Evolutionary conservation across 495 filamentous ascomycete species (phyloP), one percentile per base, ranked within the genome.

Genomic region (Letharia lupina): DNA sequence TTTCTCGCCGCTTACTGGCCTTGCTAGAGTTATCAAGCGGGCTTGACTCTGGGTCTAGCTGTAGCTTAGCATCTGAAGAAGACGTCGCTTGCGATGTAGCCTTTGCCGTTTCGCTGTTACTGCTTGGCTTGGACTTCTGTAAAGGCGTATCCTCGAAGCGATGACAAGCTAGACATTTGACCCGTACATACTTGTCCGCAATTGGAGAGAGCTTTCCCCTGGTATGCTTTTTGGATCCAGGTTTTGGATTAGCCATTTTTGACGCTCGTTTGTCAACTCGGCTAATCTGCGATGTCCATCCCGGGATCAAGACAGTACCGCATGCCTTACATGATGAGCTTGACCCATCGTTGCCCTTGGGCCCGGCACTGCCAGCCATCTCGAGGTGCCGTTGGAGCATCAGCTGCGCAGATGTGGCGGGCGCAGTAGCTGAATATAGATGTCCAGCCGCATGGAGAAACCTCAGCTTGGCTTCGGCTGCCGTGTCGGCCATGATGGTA

Each of bases 1-100:
- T 86, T 35, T 82, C 83, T 72, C 84, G 74, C 63, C 84, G 83
- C 70, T 82, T 87, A 74, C 83, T 87, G 71, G 79, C 77, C 8
- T 70, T 71, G 3, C 61, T 44, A 42, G 69, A 15, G 60, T 70
- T 71, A 11, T 52, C 65, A 41, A 42, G 31, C 11, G 35, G 41
- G 13, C 41, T 42, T 44, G 41, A 15, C 3, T 44, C 63, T 45
- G 28, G 61, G 61, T 16, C 23, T 35, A 28, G 23, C 6, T 39
- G 28, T 5, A 47, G 39, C 31, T 31, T 39, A 35, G n/a, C 31
- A 56, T 54, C 42, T 41, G 20, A 28, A 39, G 28, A 47, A 37
- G 61, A 56, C 20, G 20, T 33, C 28, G 16, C 12, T 23, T 35
- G 40, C 1, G 41, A 28, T 16, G 6, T 5, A 9, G 31, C 9